These are phyloP conservation scores for Ascoidea rubescens DNA, from an alignment of 805 yeast species.

Conservation along the genomic window DNA sequence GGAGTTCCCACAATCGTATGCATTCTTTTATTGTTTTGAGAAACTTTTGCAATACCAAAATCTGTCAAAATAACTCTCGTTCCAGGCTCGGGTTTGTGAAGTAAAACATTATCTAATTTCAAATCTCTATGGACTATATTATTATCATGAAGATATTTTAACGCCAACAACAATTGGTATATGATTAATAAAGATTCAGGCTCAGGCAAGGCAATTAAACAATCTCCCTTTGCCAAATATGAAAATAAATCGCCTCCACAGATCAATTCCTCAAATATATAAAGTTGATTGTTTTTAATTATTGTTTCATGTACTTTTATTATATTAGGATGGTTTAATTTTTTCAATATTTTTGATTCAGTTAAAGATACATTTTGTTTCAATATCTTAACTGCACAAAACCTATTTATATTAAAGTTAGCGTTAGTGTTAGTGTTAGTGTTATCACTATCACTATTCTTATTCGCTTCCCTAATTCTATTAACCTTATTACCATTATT, in stretches of 20 bases:
- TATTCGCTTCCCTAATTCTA: slow-evolving; percentile 27
- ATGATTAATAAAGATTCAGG: slow-evolving; percentile 37
- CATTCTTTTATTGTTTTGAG: slow-evolving; percentile 22
- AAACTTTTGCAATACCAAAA: slow-evolving; percentile 42
- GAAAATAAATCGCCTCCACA: slow-evolving; percentile 50
- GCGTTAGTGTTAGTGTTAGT: slow-evolving; percentile 35
- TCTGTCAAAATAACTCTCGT: slow-evolving; percentile 49
- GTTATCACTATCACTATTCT: slow-evolving; percentile 33
- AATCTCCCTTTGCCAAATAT: slow-evolving; percentile 29
- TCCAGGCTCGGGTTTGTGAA: slow-evolving; percentile 37
- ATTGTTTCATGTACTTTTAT: slow-evolving; percentile 27
- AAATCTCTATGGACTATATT: slow-evolving; percentile 55
- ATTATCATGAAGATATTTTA: slow-evolving; percentile 36
- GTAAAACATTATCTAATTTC: slow-evolving; percentile 49
- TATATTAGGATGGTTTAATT: slow-evolving; percentile 33
- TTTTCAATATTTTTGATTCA: slow-evolving; percentile 29
- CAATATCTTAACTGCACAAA: slow-evolving; percentile 38
- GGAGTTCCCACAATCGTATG: slow-evolving; percentile 47
- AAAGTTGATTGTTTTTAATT: slow-evolving; percentile 18
- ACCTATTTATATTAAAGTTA: slow-evolving; percentile 13
- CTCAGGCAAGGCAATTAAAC: slow-evolving; percentile 32
- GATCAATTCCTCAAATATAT: slow-evolving; percentile 33
- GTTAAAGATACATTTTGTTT: slow-evolving; percentile 18
- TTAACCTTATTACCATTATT: background rate
- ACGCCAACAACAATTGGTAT: slow-evolving; percentile 42